These are phyloP conservation scores for Camelina laxa DNA, from an alignment of 345 rosid species.

Conservation along the genomic window DNA sequence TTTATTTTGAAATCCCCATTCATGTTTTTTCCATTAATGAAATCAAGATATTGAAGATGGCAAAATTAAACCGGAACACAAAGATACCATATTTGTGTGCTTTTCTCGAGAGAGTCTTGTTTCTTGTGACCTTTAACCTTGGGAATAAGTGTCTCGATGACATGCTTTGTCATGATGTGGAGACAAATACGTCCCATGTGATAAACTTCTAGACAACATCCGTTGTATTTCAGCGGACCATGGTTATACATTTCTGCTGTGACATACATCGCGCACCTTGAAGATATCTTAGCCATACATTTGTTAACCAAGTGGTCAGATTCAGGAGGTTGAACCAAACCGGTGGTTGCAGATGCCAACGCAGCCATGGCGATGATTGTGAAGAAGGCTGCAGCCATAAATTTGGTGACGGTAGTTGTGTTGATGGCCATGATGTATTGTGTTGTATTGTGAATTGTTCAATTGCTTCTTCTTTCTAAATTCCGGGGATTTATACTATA, in stretches of 20 bases:
- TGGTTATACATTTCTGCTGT: slow-evolving; percentile 24
- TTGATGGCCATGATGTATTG: slow-evolving; percentile 9
- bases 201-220: slow-evolving; percentile 36
- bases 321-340: slow-evolving; percentile 26
- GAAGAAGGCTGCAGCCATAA: slow-evolving; percentile 15
- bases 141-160: slow-evolving; percentile 1
- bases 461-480: neutral
- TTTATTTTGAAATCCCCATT: neutral
- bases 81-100: slow-evolving; percentile 32
- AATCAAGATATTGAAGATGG: neutral
- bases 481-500: neutral
- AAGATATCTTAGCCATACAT: slow-evolving; percentile 35
- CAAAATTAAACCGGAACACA: slow-evolving; percentile 36
- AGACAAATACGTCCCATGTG: slow-evolving; percentile 38
- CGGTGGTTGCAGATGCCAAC: slow-evolving; percentile 21
- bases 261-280: slow-evolving; percentile 41
- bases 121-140: slow-evolving; percentile 11
- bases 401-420: slow-evolving; percentile 2
- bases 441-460: slow-evolving; percentile 2
- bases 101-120: slow-evolving; percentile 6
- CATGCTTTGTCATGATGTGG: slow-evolving; percentile 21
- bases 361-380: neutral
- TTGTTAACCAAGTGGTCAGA: slow-evolving; percentile 2
- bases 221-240: slow-evolving; percentile 34
- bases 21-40: neutral